Conservation (phyloP, 805 yeast species). For the Wickerhamomyces bisporus region DNA sequence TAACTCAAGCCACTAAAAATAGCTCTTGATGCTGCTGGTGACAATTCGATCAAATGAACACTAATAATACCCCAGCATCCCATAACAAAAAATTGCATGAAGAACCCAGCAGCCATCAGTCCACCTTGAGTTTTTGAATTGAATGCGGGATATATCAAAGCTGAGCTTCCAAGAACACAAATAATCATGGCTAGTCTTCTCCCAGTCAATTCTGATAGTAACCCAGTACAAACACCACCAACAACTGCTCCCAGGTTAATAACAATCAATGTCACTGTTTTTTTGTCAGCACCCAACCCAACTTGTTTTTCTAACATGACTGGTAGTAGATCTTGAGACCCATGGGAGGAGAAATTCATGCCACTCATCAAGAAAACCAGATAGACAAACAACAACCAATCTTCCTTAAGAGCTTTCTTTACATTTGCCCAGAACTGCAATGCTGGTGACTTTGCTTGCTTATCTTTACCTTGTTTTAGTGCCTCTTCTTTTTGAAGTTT, state of each 20-base stretch:
- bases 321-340: slow-evolving; percentile 71
- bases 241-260: slow-evolving; percentile 62
- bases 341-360: slow-evolving; percentile 68
- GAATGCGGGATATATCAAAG: slow-evolving; percentile 58
- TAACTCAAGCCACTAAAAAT: slow-evolving; percentile 58
- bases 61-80: slow-evolving; percentile 77
- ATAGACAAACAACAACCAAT: slow-evolving; percentile 60
- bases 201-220: slow-evolving; percentile 51
- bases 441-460: slow-evolving; percentile 15
- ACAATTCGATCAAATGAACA: slow-evolving; percentile 57
- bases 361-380: slow-evolving; percentile 60
- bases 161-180: slow-evolving; percentile 51
- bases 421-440: slow-evolving; percentile 25
- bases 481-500: slow-evolving; percentile 20
- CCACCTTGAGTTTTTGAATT: slow-evolving; percentile 30
- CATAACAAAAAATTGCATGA: slow-evolving; percentile 60
- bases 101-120: slow-evolving; percentile 57
- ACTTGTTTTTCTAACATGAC: slow-evolving; percentile 54
- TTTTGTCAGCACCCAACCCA: slow-evolving; percentile 36
- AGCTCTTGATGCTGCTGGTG: slow-evolving; percentile 60
- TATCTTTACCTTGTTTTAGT: slow-evolving; percentile 21
- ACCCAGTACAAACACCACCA: slow-evolving; percentile 61
- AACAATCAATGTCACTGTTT: slow-evolving; percentile 57
- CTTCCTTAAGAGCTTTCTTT: slow-evolving; percentile 34
- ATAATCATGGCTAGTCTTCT: slow-evolving; percentile 51